Percentiles rank a stretch among this genome's conserved stretches.
phyloP scores from a whole-genome alignment of 1,139 yeast genomes.

The Suhomyces yuchorum region DNA sequence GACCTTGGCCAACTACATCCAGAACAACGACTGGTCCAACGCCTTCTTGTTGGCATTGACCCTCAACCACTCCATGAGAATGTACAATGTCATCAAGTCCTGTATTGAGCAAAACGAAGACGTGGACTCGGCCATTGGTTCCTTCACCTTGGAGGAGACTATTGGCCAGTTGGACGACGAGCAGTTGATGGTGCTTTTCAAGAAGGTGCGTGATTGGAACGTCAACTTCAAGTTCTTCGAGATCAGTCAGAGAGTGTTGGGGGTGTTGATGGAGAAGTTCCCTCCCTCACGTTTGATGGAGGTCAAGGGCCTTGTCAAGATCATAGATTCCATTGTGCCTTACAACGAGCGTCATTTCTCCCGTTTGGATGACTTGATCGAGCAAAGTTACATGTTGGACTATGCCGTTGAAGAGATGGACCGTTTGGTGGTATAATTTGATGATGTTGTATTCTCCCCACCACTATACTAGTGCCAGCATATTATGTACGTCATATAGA shows the following conservation, averaged over 20 bases:
- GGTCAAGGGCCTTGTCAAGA: slow-evolving; percentile 65
- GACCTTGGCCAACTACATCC: slow-evolving; percentile 70
- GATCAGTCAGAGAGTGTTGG: slow-evolving; percentile 75
- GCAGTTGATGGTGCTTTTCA: slow-evolving; percentile 61
- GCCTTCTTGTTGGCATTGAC: slow-evolving; percentile 87
- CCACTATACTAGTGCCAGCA: too few relatives aligned
- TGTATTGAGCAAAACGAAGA: slow-evolving; percentile 48
- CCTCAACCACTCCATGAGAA: slow-evolving; percentile 81
- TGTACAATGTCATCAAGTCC: slow-evolving; percentile 67
- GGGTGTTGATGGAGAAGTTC: slow-evolving; percentile 60
- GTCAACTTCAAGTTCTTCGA: slow-evolving; percentile 80
- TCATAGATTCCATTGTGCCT: slow-evolving; percentile 76
- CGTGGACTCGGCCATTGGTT: slow-evolving; percentile 55
- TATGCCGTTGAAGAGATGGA: slow-evolving; percentile 80
- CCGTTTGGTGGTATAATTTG: neutral
- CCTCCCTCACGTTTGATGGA: slow-evolving; percentile 58
- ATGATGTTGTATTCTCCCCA: too few relatives aligned
- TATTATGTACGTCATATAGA: neutral
- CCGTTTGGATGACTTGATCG: slow-evolving; percentile 76
- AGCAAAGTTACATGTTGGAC: slow-evolving; percentile 82
- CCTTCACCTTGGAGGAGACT: slow-evolving; percentile 64
- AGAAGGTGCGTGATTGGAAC: slow-evolving; percentile 92
- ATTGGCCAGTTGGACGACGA: slow-evolving; percentile 59
- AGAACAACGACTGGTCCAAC: slow-evolving; percentile 76
- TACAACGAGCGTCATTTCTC: slow-evolving; percentile 83